Conservation (phyloP, 1,139 yeast species). For the Blastobotrys arbuscula region DNA sequence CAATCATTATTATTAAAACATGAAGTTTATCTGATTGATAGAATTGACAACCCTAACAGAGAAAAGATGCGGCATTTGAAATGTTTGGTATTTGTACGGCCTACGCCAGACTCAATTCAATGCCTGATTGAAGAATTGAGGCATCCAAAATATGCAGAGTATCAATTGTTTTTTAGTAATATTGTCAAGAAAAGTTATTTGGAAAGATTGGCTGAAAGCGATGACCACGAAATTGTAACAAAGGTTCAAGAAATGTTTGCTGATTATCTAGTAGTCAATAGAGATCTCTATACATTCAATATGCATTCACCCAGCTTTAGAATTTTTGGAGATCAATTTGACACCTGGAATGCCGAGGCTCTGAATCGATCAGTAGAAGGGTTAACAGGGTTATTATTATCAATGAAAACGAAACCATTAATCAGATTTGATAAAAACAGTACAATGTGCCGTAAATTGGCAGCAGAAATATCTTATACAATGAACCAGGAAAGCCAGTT, state of each 20-base stretch:
- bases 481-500: constrained; percentile 43
- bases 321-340: constrained; percentile 30
- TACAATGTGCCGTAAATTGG: constrained; percentile 55
- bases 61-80: constrained; percentile 78
- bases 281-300: constrained; percentile 54
- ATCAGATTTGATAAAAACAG: constrained; percentile 72
- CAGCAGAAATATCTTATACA: constrained; percentile 50
- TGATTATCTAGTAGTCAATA: constrained; percentile 71
- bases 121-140: constrained; percentile 58
- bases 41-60: constrained; percentile 54
- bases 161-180: constrained; percentile 72
- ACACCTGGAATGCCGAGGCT: constrained; percentile 44
- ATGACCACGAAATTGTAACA: constrained; percentile 72
- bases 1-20: constrained; percentile 78
- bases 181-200: constrained; percentile 65
- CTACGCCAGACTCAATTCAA: constrained; percentile 60
- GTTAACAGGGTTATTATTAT: constrained; percentile 59
- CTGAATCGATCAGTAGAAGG: constrained; percentile 49
- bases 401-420: constrained; percentile 70
- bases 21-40: constrained; percentile 77
- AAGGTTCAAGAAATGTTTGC: constrained; percentile 78
- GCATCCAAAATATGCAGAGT: constrained; percentile 72
- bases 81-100: constrained; percentile 76
- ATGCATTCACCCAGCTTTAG: constrained; percentile 26
- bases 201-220: constrained; percentile 85